These are phyloP conservation scores for Trypanosoma scelopori DNA, from an alignment of 208 protist species.

Conservation along the genomic window DNA sequence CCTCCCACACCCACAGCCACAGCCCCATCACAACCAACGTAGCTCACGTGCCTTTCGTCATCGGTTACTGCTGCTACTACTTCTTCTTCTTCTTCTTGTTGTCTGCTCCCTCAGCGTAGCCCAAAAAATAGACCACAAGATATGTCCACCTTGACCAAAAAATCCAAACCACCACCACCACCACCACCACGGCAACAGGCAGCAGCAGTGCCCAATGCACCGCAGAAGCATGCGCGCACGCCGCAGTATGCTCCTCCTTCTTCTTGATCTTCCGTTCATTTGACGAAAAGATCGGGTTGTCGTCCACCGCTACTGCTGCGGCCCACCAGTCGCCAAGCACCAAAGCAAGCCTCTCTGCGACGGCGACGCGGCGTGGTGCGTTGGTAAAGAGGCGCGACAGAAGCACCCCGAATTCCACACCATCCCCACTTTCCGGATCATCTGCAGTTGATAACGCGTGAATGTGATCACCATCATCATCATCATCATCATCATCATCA, in stretches of 20 bases:
- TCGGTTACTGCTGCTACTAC: no score
- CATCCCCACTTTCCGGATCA: not conserved
- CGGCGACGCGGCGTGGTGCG: slow-evolving; percentile 18
- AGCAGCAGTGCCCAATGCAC: not conserved
- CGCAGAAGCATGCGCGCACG: not conserved
- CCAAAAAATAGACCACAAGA: no score
- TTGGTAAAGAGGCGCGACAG: slow-evolving; percentile 7
- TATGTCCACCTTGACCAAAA: no score
- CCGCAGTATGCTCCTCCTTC: not conserved
- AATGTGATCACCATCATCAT: not conserved
- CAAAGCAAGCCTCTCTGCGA: slow-evolving; percentile 11
- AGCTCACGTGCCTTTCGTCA: not conserved
- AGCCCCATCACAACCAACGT: not conserved
- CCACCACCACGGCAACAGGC: not conserved
- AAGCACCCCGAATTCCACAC: slow-evolving; percentile 1
- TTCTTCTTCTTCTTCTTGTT: no score
- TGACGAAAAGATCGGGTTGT: not conserved
- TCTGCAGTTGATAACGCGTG: not conserved
- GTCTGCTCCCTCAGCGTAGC: no score
- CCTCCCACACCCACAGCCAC: no score
- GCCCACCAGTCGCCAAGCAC: slow-evolving; percentile 4
- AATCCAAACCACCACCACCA: not conserved
- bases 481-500: not conserved
- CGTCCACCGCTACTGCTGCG: not conserved
- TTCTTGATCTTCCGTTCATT: slow-evolving; percentile 8